Evolutionary conservation across 352 stramenopile genomes (phyloP).

Genomic region (Peronospora tabacina): DNA sequence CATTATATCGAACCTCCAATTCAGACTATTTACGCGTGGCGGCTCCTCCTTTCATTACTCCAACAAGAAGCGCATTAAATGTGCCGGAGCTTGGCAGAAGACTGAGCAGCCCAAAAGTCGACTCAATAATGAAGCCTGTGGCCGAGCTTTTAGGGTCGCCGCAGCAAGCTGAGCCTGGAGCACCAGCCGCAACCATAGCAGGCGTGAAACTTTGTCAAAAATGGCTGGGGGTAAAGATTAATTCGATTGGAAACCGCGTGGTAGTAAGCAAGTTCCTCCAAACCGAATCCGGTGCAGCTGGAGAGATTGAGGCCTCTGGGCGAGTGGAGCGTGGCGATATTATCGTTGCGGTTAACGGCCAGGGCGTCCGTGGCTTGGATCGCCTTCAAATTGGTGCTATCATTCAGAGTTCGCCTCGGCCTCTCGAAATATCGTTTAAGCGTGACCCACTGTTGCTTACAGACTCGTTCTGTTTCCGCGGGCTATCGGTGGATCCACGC

Average conservation of each 20-base stretch:
- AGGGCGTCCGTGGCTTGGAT: constrained; percentile 48
- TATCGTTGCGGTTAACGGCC: constrained; percentile 57
- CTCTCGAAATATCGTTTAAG: constrained; percentile 53
- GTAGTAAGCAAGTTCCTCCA: constrained; percentile 70
- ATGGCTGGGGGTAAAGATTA: constrained; percentile 73
- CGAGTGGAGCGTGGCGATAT: constrained; percentile 51
- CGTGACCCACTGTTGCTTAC: constrained; percentile 41
- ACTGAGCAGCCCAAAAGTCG: constrained; percentile 19
- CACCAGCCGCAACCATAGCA: constrained; percentile 9
- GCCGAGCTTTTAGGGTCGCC: constrained; percentile 10
- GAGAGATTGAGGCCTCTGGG: constrained; percentile 66
- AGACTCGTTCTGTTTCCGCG: constrained; percentile 51
- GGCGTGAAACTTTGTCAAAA: constrained; percentile 54
- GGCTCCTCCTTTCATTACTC: constrained; percentile 12
- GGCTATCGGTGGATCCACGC: constrained; percentile 38
- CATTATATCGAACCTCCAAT: constrained; percentile 23
- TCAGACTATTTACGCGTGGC: constrained; percentile 20
- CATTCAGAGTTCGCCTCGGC: constrained; percentile 47
- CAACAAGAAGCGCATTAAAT: constrained; percentile 9
- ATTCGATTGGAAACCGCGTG: constrained; percentile 60
- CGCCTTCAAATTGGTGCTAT: constrained; percentile 52
- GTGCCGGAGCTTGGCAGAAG: constrained; percentile 8
- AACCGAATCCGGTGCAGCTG: constrained; percentile 41
- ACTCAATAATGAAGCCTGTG: constrained; percentile 3
- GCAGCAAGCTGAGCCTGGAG: constrained; percentile 11